Evolutionary conservation across 306 rosid species (phyloP), one percentile per base, ranked within the genome.

Genomic region (Castanopsis chinensis): DNA sequence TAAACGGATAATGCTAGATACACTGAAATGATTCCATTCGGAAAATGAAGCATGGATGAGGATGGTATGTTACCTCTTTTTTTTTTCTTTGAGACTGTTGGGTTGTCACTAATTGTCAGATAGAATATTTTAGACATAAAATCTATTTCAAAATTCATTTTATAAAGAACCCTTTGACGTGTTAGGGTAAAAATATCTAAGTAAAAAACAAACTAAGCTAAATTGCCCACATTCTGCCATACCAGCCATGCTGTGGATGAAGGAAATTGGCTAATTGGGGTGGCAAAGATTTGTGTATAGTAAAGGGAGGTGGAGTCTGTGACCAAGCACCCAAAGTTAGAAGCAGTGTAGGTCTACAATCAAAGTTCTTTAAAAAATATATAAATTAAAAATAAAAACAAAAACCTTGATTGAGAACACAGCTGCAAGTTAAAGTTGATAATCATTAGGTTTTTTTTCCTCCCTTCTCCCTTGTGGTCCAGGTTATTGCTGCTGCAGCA

Each of bases 1-100:
- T 67, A 92, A 91, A 75, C 83, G 57, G 9, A 92, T 92, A 85
- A 95, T 90, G 94, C 37, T 95, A 45, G 96, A 86, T 65, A 91
- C 91, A 51, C 83, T 94, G 82, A 92, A 91, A 81, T 75, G 93
- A 59, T 87, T 88, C 71, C 95, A 91, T 79, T 80, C 85, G 45
- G 92, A 89, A 82, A 95, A 91, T 82, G 94, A 92, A 86, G 77
- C 79, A 82, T 85, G 86, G 89, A 76, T 32, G 89, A 87, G 78
- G 87, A 87, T 82, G 84, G 96, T 95, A 83, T 70, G 89, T 88
- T 41, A 41, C 77, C 63, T 25, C 5, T 58, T 60, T 64, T 72
- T 76, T 57, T 25, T 49, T 72, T 69, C 65, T 73, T 58, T 54
- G 53, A 21, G 52, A 76, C 68, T 76, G 30, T 75, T 78, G 37